Base-by-base conservation (phyloP, 352 stramenopile genomes). In the Pythium aristosporum region DNA sequence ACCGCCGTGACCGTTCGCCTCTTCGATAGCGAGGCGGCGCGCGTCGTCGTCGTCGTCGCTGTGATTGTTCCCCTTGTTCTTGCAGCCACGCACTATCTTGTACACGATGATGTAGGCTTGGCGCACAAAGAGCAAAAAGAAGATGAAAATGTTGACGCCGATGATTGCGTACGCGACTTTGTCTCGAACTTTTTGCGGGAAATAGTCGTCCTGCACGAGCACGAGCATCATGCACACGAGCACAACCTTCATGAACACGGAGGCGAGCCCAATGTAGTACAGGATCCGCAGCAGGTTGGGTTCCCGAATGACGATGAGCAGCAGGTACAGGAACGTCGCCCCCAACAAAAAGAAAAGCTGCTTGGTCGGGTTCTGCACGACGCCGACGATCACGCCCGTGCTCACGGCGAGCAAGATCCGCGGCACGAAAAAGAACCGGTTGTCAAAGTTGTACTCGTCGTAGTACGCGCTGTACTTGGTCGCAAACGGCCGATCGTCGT, bases 371-470 rank as follows among this genome's bases (percentile, higher is more conserved):
- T 91, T 70, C 7, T 77, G 74, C 36, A 96, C 69, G 42, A 88
- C 68, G 9, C 87, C 87, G 21, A 96, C 84, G 18, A 94, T 69
- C 18, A 77, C 75, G 39, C 87, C 87, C 0, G 85, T 93, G n/a
- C 65, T 50, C 0, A 94, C 69, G 3, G 87, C 81, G 20, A 94
- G 67, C 39, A 92, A 44, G 59, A 92, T 92, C 0, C 85, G 77
- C 7, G 81, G 82, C 23, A 94, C 74, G 61, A 96, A 96, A 67
- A 96, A 96, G 66, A 88, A 94, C 18, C 87, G 85, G 64, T 96
- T 94, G 63, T 92, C 81, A 36, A 91, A 92, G 70, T 93, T 94
- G 79, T 92, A 94, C 77, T 94, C 85, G 57, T 94, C 86, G 54
- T 94, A 96, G 75, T 92, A 93, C 18, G 81, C 76, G 53, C 87